Base-by-base conservation (phyloP, 495 filamentous ascomycete genomes). In the Aspergillus kassunensis region DNA sequence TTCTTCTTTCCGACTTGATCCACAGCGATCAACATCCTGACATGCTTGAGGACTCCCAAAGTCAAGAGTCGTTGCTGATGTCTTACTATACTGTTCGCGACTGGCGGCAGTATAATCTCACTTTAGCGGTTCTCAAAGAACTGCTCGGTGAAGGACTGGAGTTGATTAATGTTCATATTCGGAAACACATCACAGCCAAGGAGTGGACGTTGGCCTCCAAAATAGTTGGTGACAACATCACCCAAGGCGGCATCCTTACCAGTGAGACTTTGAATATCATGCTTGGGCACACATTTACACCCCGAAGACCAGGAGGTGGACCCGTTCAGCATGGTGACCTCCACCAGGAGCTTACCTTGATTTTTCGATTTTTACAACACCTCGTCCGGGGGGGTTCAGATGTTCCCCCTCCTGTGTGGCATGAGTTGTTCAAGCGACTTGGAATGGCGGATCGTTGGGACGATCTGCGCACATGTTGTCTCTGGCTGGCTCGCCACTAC, bases 21-120 rank as follows among this genome's bases (percentile, higher is more conserved):
- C 57, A 74, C 19, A 85, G 80, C 44, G 88, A 92, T 58, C 81
- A 89, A 37, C 88, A 93, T 64, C 87, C 87, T 0, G 87, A 90
- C 52, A 73, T 79, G 4, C 80, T 88, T 20, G 87, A 89, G 47
- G 83, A 95, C 63, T 40, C 41, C 0, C 34, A 69, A 1, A 56
- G 83, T 2, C 87, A 88, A 58, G 78, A 84, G 56, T 65, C 64
- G 6, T 64, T 87, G 7, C 66, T 88, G 8, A 41, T 68, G 2
- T 69, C 67, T 12, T 80, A 80, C 56, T 71, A 83, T 23, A 59
- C 71, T 30, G 52, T 60, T 27, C 63, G 67, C 21, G 78, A 86
- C 40, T 76, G 68, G 70, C 68, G 62, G 12, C 71, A 77, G 48
- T 79, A 81, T 46, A 74, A 80, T 48, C 56, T 80, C 43, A 82